Percentiles rank a stretch among this genome's conserved stretches.
phyloP scores from a whole-genome alignment of 2,329 filamentous ascomycete genomes.

The Calycina herbarum region DNA sequence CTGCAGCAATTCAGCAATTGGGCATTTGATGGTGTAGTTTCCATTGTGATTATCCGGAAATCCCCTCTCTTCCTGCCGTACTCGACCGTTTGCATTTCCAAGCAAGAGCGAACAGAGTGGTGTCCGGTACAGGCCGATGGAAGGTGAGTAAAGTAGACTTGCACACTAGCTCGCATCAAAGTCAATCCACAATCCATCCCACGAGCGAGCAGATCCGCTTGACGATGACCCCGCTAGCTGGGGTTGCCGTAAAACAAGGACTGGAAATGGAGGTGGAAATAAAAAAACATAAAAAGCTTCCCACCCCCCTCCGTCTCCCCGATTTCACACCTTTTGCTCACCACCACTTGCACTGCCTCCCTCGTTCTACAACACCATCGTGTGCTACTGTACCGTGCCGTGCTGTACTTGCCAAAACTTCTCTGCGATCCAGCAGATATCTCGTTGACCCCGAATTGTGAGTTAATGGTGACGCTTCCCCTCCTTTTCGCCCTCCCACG shows the following conservation, averaged over 20 bases:
- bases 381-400: constrained; percentile 1
- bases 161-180: constrained; percentile 5
- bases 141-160: not conserved
- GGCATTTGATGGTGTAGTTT: not conserved
- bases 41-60: not conserved
- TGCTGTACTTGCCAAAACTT: not conserved
- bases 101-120: constrained; percentile 1
- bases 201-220: constrained; percentile 5
- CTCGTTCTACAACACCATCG: constrained; percentile 13
- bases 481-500: constrained; percentile 1
- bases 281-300: constrained; percentile 14
- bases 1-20: not conserved
- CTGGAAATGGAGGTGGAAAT: constrained; percentile 1
- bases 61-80: not conserved
- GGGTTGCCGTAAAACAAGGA: constrained; percentile 1
- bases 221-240: constrained; percentile 1
- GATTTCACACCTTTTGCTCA: constrained; percentile 1
- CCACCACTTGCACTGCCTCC: constrained; percentile 15
- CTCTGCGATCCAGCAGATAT: not conserved
- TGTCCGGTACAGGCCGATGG: constrained; percentile 16
- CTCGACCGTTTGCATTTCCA: too few relatives aligned
- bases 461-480: constrained; percentile 13
- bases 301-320: not conserved
- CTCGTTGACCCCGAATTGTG: constrained; percentile 7
- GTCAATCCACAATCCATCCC: constrained; percentile 3